Evolutionary conservation across 805 yeast species (phyloP), one percentile per base, ranked within the genome.

Genomic region (Wickerhamiella siamensis): DNA sequence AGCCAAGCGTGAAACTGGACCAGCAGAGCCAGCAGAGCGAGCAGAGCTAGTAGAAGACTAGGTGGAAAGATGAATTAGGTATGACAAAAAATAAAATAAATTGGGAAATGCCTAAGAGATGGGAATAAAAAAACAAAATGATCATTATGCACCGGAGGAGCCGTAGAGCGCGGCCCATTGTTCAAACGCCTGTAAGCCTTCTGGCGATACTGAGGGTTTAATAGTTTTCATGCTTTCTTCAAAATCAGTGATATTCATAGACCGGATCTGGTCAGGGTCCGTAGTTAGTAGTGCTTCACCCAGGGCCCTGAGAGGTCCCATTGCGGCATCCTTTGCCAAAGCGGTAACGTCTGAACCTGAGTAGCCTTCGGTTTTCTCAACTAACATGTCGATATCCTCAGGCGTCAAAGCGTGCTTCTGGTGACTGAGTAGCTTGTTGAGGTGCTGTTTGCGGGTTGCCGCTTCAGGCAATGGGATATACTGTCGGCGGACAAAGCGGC

Each of bases 341-440:
- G 95, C 87, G 0, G 96, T 86, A 34, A 88, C 71, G 61, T 88
- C 98, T 49, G 91, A 78, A 2, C 95, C 95, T n/a, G 94, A 82
- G 60, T 77, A 84, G 0, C 83, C 88, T 5, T 76, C 75, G 0
- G 97, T 86, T 51, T 81, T 57, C 9, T 65, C 64, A 15, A 82
- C 69, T 19, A 88, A 64, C 34, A 65, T 64, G 8, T 70, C 69
- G 46, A 75, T 71, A 47, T 87, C 95, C 2, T 57, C 68, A 0
- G 73, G 81, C 12, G 72, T 58, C 16, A 88, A 59, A 0, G 79
- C 74, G 55, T 83, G 80, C 42, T 77, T 76, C 54, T 86, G 94
- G 54, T 77, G 72, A 15, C 72, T 62, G 47, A 88, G 56, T 38
- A 88, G 69, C 52, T 77, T 79, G 40, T 61, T 57, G 17, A 88